phyloP scores from a whole-genome alignment of 1,139 yeast genomes.

The Groenewaldozyma auringiensis region DNA sequence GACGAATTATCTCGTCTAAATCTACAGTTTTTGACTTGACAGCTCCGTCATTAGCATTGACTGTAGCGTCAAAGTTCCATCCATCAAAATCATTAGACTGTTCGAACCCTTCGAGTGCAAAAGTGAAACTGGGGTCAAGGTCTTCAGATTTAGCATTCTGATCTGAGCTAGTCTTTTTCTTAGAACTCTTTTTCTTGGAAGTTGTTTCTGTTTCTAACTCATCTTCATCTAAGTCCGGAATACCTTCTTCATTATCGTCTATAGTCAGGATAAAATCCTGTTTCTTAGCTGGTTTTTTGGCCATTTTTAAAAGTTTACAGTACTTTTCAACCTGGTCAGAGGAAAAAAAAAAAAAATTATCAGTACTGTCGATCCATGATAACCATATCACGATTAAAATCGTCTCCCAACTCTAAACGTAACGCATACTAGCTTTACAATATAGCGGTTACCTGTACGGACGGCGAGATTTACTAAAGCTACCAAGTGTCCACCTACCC shows the following conservation, averaged over 20 bases:
- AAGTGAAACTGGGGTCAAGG: slow-evolving; percentile 62
- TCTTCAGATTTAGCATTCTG: slow-evolving; percentile 25
- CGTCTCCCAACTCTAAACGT: too few relatives aligned
- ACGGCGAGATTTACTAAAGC: too few relatives aligned
- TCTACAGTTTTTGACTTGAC: slow-evolving; percentile 54
- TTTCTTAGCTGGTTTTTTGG: slow-evolving; percentile 1
- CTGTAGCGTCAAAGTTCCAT: slow-evolving; percentile 68
- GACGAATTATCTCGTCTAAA: slow-evolving; percentile 72
- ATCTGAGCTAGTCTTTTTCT: slow-evolving; percentile 26
- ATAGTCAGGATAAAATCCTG: slow-evolving; percentile 62
- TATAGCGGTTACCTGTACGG: too few relatives aligned
- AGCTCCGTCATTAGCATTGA: slow-evolving; percentile 22
- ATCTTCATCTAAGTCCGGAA: slow-evolving; percentile 51
- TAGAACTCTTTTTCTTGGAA: slow-evolving; percentile 23
- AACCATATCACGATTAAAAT: neutral
- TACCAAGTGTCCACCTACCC: too few relatives aligned
- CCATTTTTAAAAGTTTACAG: neutral
- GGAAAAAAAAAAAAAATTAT: slow-evolving; percentile 1
- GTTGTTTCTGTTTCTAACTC: slow-evolving; percentile 24
- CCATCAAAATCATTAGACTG: slow-evolving; percentile 51
- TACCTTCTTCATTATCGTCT: slow-evolving; percentile 56
- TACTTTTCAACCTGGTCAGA: neutral
- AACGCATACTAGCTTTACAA: too few relatives aligned
- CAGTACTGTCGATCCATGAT: neutral
- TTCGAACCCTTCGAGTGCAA: slow-evolving; percentile 58